Conservation (phyloP, 768 basidiomycete genomes). For the Tricholoma sp. region DNA sequence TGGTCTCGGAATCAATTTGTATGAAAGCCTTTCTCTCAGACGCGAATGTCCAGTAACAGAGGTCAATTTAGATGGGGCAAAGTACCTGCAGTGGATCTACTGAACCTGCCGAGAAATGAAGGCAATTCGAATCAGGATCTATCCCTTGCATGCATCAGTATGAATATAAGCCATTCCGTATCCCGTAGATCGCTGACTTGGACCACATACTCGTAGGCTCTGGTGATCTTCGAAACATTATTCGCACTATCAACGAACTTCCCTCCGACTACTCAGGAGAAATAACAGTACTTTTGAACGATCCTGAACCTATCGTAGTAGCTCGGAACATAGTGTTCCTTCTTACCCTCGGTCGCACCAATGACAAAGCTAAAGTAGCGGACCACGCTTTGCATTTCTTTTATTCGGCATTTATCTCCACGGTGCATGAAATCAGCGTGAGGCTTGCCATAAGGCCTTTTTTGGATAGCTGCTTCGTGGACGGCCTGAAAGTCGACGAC, state of each 20-base stretch:
- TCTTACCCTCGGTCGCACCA: background rate
- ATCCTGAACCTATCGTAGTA: background rate
- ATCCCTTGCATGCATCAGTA: background rate
- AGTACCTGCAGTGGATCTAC: background rate
- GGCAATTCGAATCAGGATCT: background rate
- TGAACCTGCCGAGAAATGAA: background rate
- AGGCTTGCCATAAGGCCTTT: background rate
- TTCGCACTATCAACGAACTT: constrained; percentile 1
- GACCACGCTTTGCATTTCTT: too few species aligned
- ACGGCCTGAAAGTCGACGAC: background rate
- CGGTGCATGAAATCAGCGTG: background rate
- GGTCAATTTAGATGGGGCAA: background rate
- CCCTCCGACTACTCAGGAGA: background rate
- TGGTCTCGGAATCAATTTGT: background rate
- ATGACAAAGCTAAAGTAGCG: too few species aligned
- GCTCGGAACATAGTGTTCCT: background rate
- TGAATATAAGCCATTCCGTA: background rate
- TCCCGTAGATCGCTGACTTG: background rate
- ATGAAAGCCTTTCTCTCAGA: background rate
- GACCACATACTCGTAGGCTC: background rate
- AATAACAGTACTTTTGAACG: background rate
- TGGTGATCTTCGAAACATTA: background rate
- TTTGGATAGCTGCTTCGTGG: background rate
- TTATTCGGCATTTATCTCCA: too few species aligned
- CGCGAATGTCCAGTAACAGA: background rate